phyloP scores from a whole-genome alignment of 2,329 filamentous ascomycete species.

The Fusarium cicatricum region DNA sequence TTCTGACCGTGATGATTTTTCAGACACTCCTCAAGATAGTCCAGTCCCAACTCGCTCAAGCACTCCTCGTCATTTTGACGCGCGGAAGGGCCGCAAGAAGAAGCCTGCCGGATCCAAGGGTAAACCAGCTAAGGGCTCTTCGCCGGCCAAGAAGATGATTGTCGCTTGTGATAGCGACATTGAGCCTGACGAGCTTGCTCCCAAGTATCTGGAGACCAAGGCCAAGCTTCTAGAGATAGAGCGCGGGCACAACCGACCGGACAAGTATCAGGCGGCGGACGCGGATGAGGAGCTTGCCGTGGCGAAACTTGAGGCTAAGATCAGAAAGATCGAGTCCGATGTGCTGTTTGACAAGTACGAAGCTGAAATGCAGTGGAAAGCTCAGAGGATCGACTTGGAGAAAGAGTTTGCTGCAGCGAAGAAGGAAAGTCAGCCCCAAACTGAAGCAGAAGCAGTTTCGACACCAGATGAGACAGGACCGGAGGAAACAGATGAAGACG shows the following conservation, averaged over 20 bases:
- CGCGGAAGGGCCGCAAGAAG: constrained; percentile 38
- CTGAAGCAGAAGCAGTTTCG: constrained; percentile 32
- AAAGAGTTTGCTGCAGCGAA: constrained; percentile 65
- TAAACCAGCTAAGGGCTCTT: constrained; percentile 32
- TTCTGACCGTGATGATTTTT: constrained; percentile 15
- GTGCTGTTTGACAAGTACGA: constrained; percentile 74
- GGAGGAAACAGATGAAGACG: constrained; percentile 49
- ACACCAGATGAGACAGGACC: constrained; percentile 28
- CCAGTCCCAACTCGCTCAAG: constrained; percentile 59
- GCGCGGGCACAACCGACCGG: constrained; percentile 45
- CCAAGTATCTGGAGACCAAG: constrained; percentile 80
- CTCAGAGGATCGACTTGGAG: constrained; percentile 65
- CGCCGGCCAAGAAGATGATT: constrained; percentile 52
- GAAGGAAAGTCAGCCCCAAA: constrained; percentile 44
- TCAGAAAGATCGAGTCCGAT: constrained; percentile 80
- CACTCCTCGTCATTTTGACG: constrained; percentile 54
- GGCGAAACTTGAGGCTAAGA: constrained; percentile 74
- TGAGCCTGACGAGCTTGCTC: constrained; percentile 77
- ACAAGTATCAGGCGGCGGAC: constrained; percentile 29
- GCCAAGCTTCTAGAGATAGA: constrained; percentile 70
- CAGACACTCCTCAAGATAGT: constrained; percentile 60
- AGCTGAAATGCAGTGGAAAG: constrained; percentile 72
- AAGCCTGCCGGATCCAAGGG: constrained; percentile 47
- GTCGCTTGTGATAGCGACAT: constrained; percentile 73
- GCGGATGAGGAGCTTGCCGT: constrained; percentile 56